These are phyloP conservation scores for Aspergillus sp. DNA, from an alignment of 2,329 filamentous ascomycete genomes.

Conservation along the genomic window DNA sequence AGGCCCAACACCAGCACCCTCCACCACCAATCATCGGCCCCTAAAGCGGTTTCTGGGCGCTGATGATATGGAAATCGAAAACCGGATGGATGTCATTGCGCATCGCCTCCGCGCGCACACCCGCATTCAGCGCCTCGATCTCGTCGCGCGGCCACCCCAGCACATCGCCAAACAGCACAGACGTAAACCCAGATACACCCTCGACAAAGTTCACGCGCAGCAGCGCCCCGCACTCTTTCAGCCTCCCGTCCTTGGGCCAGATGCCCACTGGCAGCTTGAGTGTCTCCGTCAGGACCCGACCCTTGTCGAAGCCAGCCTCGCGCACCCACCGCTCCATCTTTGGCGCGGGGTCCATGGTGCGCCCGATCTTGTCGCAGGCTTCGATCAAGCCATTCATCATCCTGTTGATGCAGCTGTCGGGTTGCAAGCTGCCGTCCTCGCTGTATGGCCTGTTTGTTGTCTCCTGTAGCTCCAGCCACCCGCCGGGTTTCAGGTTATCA, in stretches of 20 bases:
- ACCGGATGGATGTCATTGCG: conserved; percentile 15
- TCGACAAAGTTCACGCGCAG: conserved; percentile 17
- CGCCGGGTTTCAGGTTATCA: conserved; percentile 14
- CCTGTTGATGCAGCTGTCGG: conserved; percentile 11
- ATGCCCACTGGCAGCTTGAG: conserved; percentile 15
- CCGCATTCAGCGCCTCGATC: conserved; percentile 13
- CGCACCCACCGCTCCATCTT: conserved; percentile 13
- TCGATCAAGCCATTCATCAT: conserved; percentile 19
- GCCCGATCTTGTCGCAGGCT: conserved; percentile 12
- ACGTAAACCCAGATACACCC: conserved; percentile 19
- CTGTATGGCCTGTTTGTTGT: conserved; percentile 13
- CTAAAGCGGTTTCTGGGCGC: conserved; percentile 12
- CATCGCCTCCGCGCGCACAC: conserved; percentile 14
- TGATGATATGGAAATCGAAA: conserved; percentile 16
- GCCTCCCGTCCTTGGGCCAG: conserved; percentile 16
- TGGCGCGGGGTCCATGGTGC: conserved; percentile 20
- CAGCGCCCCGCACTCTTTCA: conserved; percentile 18
- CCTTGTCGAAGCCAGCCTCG: conserved; percentile 14
- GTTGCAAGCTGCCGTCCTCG: conserved; percentile 13
- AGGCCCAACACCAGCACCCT: not conserved
- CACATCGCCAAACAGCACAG: conserved; percentile 14
- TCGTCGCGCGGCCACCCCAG: conserved; percentile 15
- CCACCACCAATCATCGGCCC: not conserved
- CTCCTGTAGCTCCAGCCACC: conserved; percentile 20
- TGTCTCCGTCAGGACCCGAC: not conserved